phyloP scores from a whole-genome alignment of 2,329 filamentous ascomycete species.

The Fusarium illudens region DNA sequence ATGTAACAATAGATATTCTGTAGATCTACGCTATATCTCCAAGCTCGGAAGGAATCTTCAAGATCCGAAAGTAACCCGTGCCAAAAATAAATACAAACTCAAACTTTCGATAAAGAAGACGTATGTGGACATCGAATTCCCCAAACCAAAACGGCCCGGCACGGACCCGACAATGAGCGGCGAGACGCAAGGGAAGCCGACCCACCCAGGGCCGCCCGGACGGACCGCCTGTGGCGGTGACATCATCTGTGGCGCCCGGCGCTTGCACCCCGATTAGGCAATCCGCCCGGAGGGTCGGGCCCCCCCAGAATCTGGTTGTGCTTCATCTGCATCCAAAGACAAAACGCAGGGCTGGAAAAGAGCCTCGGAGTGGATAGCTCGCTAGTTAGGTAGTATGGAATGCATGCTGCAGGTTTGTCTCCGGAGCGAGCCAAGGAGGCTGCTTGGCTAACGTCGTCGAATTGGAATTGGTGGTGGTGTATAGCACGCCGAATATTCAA shows the following conservation, averaged over 20 bases:
- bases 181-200: background rate
- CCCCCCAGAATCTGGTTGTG: background rate
- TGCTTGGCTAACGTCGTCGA: background rate
- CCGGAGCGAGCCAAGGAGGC: background rate
- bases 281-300: slow-evolving; percentile 10
- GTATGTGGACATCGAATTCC: slow-evolving; percentile 4
- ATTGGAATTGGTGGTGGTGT: background rate
- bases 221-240: slow-evolving; percentile 28
- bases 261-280: slow-evolving; percentile 15
- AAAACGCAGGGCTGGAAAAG: background rate
- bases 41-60: background rate
- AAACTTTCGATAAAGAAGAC: slow-evolving; percentile 2
- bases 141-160: slow-evolving; percentile 19
- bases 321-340: background rate
- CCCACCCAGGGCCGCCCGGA: slow-evolving; percentile 27
- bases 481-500: background rate
- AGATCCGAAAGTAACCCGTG: background rate
- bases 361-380: background rate
- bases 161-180: slow-evolving; percentile 27
- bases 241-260: slow-evolving; percentile 6
- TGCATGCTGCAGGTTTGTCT: background rate
- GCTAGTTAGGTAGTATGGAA: background rate
- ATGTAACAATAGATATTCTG: background rate
- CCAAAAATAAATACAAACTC: slow-evolving; percentile 29
- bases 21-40: background rate